Evolutionary conservation across 2,329 filamentous ascomycete species (phyloP), one percentile per base, ranked within the genome.

Genomic region (Clonostachys solani): DNA sequence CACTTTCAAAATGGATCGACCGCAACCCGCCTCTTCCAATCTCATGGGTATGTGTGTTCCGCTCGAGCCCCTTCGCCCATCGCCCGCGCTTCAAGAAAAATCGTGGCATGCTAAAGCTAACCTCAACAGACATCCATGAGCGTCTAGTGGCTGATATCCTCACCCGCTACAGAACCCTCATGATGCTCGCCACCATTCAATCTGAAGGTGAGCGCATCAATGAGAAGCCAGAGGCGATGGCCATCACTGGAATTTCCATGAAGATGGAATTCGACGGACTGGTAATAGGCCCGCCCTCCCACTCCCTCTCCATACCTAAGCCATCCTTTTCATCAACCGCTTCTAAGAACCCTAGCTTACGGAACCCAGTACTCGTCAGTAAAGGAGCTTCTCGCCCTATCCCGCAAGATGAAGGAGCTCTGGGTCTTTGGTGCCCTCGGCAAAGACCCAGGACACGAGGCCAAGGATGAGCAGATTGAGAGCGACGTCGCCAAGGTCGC

Each of bases 201-300:
- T 68, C 66, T 16, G 63, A 68, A 19, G 65, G 60, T 43, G 68
- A 70, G 47, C 59, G 60, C 35, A 62, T 61, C 50, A 67, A 63
- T 47, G 63, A 64, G 49, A 68, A 66, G 47, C 68, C 69, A 0
- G 64, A 71, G 45, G 61, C 66, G 50, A 67, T 71, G 48, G 66
- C 69, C 44, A 69, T 72, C 33, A 62, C 65, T 5, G 66, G 68
- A 40, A 66, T 73, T 33, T 67, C 68, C 36, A 71, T 72, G 61
- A 68, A 70, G 57, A 67, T 69, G 55, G 69, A 73, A 45, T 73
- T 73, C 44, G 69, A 73, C 47, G 67, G 67, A 4, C 55, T 73
- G 15, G 69, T 72, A 49, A 29, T 59, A 29, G 3, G 8, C 23
- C 23, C 23, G 2, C 23, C 2, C 8, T 10, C 23, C 23, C 23